A percentile compares a stretch with the other conserved stretches of the same genome.
phyloP scores from a whole-genome alignment of 73 alveolate genomes.

The Effrenium voratum region DNA sequence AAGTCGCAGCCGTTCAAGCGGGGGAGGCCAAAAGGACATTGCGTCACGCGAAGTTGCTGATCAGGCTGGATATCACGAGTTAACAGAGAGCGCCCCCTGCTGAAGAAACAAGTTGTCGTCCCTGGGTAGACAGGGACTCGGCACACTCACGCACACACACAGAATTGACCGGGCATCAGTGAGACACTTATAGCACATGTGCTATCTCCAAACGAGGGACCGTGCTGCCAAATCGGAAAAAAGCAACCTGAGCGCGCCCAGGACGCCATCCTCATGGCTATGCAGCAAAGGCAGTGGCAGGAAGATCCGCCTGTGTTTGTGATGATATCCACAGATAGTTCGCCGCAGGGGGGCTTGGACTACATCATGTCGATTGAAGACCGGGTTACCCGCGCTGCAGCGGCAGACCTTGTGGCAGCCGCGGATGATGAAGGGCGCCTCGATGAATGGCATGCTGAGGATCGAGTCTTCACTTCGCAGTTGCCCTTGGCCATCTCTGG shows the following conservation, averaged over 20 bases:
- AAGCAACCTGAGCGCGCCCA: not conserved
- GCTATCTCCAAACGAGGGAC: too few relatives aligned
- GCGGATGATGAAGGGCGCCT: not conserved
- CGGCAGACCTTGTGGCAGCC: not conserved
- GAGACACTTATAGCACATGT: too few relatives aligned
- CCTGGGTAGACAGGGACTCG: too few relatives aligned
- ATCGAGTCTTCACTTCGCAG: not conserved
- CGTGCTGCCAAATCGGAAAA: too few relatives aligned
- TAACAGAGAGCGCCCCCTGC: too few relatives aligned
- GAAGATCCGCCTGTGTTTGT: not conserved
- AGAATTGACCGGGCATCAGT: too few relatives aligned
- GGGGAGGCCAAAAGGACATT: too few relatives aligned
- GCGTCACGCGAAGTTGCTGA: too few relatives aligned
- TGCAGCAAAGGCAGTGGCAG: not conserved
- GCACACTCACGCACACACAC: too few relatives aligned
- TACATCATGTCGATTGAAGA: constrained; percentile 7
- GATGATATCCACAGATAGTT: not conserved
- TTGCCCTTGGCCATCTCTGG: not conserved
- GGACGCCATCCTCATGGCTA: not conserved
- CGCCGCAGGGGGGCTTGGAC: constrained; percentile 21
- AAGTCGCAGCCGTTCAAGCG: too few relatives aligned
- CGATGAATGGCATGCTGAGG: not conserved
- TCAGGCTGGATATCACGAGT: too few relatives aligned
- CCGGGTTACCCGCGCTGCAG: not conserved
- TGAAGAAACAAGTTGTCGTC: too few relatives aligned